Evolutionary conservation across 805 yeast genomes (phyloP).

Genomic region (Wickerhamiella domercqiae): DNA sequence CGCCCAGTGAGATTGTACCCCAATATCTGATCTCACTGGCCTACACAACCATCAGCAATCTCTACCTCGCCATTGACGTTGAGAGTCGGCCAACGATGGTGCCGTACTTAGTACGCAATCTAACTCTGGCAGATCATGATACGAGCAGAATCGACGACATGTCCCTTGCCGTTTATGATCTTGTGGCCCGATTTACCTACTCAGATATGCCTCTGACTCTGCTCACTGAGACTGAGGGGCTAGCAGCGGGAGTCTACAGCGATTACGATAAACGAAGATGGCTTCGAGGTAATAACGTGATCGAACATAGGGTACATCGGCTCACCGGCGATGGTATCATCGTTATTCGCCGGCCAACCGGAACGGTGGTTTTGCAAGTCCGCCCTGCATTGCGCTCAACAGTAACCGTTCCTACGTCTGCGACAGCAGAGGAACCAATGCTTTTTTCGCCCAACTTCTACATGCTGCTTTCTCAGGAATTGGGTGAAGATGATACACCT

Average conservation of each 20-base stretch:
- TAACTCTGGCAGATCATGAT: conserved; percentile 30
- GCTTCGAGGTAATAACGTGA: conserved; percentile 44
- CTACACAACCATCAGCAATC: conserved; percentile 48
- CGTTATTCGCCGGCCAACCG: conserved; percentile 51
- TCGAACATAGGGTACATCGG: conserved; percentile 40
- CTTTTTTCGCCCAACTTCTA: conserved; percentile 6
- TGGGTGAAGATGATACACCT: conserved; percentile 1
- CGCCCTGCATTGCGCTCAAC: conserved; percentile 8
- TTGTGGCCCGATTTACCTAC: conserved; percentile 51
- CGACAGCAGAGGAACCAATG: not conserved
- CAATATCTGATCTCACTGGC: conserved; percentile 50
- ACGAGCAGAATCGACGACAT: conserved; percentile 30
- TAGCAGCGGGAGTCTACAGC: conserved; percentile 21
- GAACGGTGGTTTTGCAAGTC: conserved; percentile 24
- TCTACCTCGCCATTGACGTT: conserved; percentile 53
- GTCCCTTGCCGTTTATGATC: conserved; percentile 49
- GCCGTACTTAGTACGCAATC: conserved; percentile 45
- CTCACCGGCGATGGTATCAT: conserved; percentile 36
- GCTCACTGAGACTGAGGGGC: too few species aligned
- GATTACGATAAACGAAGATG: conserved; percentile 28
- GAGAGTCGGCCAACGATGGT: conserved; percentile 44
- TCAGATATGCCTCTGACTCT: conserved; percentile 44
- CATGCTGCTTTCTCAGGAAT: conserved; percentile 5
- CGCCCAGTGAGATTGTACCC: conserved; percentile 27
- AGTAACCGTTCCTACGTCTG: not conserved